Evolutionary conservation across 192 early-diverging fungal genomes (phyloP).

Genomic region (Lunasporangiospora selenospora): DNA sequence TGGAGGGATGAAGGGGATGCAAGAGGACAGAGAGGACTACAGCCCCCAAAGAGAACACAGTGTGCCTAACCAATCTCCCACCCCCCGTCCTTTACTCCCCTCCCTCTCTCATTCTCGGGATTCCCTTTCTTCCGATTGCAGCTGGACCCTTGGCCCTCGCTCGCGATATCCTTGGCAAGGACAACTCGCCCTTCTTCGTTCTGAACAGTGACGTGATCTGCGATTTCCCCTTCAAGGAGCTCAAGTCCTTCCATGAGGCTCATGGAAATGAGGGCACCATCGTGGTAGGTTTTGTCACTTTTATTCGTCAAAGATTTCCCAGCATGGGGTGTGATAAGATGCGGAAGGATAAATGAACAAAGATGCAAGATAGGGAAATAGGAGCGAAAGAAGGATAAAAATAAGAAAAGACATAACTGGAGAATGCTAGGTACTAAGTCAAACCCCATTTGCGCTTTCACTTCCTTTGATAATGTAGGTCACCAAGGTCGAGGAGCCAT

Average conservation of each 20-base stretch:
- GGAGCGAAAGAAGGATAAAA: too few species aligned
- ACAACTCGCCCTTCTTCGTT: conserved; percentile 97
- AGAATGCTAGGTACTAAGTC: too few species aligned
- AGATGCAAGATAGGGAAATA: too few species aligned
- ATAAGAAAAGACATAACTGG: too few species aligned
- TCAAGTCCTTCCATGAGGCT: conserved; percentile 88
- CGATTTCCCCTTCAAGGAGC: conserved; percentile 94
- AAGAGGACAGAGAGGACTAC: too few species aligned
- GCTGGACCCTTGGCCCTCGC: conserved; percentile 96
- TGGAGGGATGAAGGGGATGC: too few species aligned
- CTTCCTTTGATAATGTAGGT: conserved; percentile 50
- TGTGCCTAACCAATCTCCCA: neutral
- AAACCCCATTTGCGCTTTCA: too few species aligned
- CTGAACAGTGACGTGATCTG: conserved; percentile 99
- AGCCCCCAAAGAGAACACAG: neutral
- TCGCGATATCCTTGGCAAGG: conserved; percentile 87
- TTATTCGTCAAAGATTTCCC: too few species aligned
- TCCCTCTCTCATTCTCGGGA: neutral
- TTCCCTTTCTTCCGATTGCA: conserved; percentile 7
- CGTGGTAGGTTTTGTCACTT: conserved; percentile 71
- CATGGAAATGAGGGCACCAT: conserved; percentile 98
- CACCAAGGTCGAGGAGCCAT: conserved; percentile 97
- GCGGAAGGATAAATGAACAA: too few species aligned
- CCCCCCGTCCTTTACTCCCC: neutral
- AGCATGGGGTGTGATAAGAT: too few species aligned